A percentile compares a stretch with the other conserved stretches of the same genome.
phyloP scores from a whole-genome alignment of 2,329 filamentous ascomycete species.

The Rhinocladiella mackenziei region DNA sequence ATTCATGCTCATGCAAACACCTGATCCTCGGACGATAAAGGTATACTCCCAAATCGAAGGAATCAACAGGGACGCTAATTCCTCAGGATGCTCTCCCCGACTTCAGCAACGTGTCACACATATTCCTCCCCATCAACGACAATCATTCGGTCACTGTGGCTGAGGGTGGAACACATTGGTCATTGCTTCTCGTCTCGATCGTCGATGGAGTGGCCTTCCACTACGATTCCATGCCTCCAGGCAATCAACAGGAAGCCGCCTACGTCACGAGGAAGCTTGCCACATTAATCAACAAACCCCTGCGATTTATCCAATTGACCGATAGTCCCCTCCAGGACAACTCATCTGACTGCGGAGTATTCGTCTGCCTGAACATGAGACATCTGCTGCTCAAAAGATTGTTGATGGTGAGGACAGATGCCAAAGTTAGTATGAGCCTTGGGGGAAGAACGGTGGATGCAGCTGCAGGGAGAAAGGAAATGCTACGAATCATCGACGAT shows the following conservation, averaged over 20 bases:
- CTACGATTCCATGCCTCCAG: constrained; percentile 79
- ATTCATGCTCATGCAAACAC: constrained; percentile 78
- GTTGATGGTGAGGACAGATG: constrained; percentile 69
- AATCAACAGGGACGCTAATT: background rate
- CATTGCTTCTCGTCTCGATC: constrained; percentile 79
- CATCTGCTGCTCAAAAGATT: constrained; percentile 84
- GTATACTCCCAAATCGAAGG: constrained; percentile 3
- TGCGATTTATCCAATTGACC: constrained; percentile 70
- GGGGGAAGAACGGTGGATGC: constrained; percentile 79
- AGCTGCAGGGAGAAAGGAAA: constrained; percentile 75
- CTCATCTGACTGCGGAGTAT: constrained; percentile 88
- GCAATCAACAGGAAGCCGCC: constrained; percentile 71
- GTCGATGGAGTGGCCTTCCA: constrained; percentile 92
- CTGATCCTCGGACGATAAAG: constrained; percentile 53
- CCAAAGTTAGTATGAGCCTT: constrained; percentile 95
- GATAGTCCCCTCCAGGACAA: constrained; percentile 92
- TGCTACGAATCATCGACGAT: constrained; percentile 81
- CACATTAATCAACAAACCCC: constrained; percentile 62
- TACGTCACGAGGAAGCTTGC: constrained; percentile 66
- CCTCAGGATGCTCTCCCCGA: constrained; percentile 70
- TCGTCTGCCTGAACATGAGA: constrained; percentile 92
- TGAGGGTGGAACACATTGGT: constrained; percentile 96
- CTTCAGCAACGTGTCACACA: constrained; percentile 76
- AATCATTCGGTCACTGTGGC: constrained; percentile 68
- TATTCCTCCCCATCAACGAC: constrained; percentile 95